Base-by-base conservation (phyloP, 345 rosid species). In the Eucalyptus erythrocorys region DNA sequence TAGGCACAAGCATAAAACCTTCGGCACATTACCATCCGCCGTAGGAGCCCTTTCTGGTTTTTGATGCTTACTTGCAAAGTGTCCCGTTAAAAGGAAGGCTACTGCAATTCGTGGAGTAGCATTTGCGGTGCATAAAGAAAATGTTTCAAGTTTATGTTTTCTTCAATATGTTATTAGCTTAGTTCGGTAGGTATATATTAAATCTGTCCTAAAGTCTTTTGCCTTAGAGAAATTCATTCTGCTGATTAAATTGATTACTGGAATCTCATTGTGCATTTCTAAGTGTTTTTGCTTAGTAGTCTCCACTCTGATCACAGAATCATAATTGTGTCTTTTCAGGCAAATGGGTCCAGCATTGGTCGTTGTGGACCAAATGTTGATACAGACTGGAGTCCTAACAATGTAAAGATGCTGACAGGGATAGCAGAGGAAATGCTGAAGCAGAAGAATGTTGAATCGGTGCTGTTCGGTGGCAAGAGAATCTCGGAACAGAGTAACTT, bases 401-500 rank as follows among this genome's bases (percentile, higher is more conserved):
- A 96, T 90, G 97, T 97, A 87, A 94, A 96, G 87, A 93, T 91
- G 95, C 92, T 97, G 90, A 89, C 93, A 49, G 96, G 94, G 47
- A 88, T 91, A 82, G 98, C 98, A 21, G 99, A 96, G 92, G 98
- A 96, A 87, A 96, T 96, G 99, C 89, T 97, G 92, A 97, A 95
- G 93, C 98, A 97, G 92, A 97, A 97, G 90, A 96, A 97, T 87
- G 99, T 97, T 2, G 99, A 97, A 91, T 96, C 99, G 2, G 98
- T 96, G 50, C 91, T 97, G 85, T 96, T 96, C 57, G 98, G 96
- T 68, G 99, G 99, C 26, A 96, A 97, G 90, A 95, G 94, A 91
- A 94, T 96, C 49, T 93, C 94, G 13, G 98, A 96, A 68, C 92
- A 95, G 66, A 96, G 94, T 89, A 97, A 96, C 88, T 93, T 89